Evolutionary conservation across 257 asterid species (phyloP).

Genomic region (Salvia hispanica): DNA sequence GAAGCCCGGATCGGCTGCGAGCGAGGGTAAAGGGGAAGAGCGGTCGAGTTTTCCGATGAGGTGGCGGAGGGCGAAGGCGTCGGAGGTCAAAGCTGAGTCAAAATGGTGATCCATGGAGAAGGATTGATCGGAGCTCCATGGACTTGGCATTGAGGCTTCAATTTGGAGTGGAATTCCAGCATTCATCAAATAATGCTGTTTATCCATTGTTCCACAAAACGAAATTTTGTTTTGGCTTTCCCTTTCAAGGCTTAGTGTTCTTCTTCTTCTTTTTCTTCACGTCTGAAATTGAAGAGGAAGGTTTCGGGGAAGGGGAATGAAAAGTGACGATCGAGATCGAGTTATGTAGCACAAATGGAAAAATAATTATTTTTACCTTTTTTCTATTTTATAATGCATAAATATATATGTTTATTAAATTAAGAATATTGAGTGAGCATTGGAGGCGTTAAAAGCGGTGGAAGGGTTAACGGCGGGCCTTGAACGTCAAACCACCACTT

Average conservation of each 20-base stretch:
- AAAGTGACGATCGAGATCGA: slow-evolving; percentile 28
- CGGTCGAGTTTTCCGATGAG: too few species aligned
- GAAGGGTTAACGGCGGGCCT: slow-evolving; percentile 70
- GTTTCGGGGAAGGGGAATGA: slow-evolving; percentile 42
- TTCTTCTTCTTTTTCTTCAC: not conserved
- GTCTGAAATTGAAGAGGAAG: not conserved
- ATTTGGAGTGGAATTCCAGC: slow-evolving; percentile 44
- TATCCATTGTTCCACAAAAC: slow-evolving; percentile 53
- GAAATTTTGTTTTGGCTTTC: not conserved
- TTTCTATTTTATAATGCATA: slow-evolving; percentile 16
- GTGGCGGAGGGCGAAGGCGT: too few species aligned
- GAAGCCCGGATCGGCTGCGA: slow-evolving; percentile 76
- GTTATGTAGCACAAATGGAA: slow-evolving; percentile 57
- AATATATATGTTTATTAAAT: too few species aligned
- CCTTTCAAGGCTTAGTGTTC: slow-evolving; percentile 25
- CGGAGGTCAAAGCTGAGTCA: slow-evolving; percentile 44
- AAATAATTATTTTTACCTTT: slow-evolving; percentile 53
- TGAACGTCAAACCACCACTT: slow-evolving; percentile 51
- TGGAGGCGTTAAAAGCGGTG: slow-evolving; percentile 60
- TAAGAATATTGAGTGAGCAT: slow-evolving; percentile 16
- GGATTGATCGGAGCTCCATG: slow-evolving; percentile 52
- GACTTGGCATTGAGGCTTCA: slow-evolving; percentile 45
- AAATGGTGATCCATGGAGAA: slow-evolving; percentile 35
- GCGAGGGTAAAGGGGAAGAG: slow-evolving; percentile 27
- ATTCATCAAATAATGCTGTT: slow-evolving; percentile 50